Percentiles rank a stretch among this genome's conserved stretches.
These are phyloP conservation scores for Apiotrichum laibachii DNA, from an alignment of 1,284 basidiomycete species.

Conservation along the genomic window DNA sequence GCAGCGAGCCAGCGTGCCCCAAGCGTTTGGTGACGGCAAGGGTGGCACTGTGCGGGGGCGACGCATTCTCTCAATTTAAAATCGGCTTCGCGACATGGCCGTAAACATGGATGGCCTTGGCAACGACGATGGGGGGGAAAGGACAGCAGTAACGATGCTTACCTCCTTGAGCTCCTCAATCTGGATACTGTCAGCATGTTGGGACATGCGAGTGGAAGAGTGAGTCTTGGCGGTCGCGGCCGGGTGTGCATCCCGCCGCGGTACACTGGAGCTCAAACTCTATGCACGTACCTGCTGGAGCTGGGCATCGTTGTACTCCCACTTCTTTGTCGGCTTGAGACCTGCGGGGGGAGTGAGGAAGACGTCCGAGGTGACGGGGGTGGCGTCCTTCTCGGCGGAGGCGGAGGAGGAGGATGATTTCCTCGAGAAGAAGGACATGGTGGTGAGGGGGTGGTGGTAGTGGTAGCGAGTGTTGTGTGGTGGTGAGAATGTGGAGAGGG, in stretches of 20 bases:
- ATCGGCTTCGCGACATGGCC: too few relatives aligned
- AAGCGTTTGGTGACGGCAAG: too few relatives aligned
- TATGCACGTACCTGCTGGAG: slow-evolving; percentile 44
- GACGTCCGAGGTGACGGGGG: slow-evolving; percentile 14
- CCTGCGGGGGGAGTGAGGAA: slow-evolving; percentile 13
- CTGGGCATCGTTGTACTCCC: slow-evolving; percentile 65
- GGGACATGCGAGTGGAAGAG: too few relatives aligned
- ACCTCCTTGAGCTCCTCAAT: slow-evolving; percentile 65
- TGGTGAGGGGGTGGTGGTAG: neutral
- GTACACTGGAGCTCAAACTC: too few relatives aligned
- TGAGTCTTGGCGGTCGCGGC: too few relatives aligned
- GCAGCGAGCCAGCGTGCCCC: too few relatives aligned
- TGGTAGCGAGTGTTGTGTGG: neutral
- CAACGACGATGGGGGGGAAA: too few relatives aligned
- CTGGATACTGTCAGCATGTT: slow-evolving; percentile 33
- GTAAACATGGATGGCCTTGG: too few relatives aligned
- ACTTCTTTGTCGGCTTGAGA: slow-evolving; percentile 52
- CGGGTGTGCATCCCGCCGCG: too few relatives aligned
- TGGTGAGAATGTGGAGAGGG: neutral
- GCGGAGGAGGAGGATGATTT: slow-evolving; percentile 4
- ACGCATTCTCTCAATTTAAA: too few relatives aligned
- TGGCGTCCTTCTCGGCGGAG: slow-evolving; percentile 4
- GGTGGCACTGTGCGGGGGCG: too few relatives aligned
- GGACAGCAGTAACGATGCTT: slow-evolving; percentile 17
- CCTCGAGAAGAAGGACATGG: slow-evolving; percentile 17